Evolutionary conservation across 1,139 yeast species (phyloP).

Genomic region (Yarrowia galli): DNA sequence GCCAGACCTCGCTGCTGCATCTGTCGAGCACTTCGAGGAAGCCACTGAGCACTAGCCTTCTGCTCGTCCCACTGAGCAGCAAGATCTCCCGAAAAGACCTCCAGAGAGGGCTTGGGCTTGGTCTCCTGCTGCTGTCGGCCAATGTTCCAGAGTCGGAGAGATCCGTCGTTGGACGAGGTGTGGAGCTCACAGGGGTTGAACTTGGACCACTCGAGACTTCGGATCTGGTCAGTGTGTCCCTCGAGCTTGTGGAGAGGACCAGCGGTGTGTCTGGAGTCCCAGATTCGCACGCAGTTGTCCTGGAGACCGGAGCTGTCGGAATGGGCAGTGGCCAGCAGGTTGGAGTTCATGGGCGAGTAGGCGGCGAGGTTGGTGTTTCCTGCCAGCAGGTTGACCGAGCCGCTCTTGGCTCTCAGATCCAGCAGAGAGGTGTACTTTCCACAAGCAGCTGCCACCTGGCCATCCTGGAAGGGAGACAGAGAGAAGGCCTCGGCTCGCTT

Average conservation of each 20-base stretch:
- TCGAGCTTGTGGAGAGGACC: slow-evolving; percentile 58
- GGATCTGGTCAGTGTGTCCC: slow-evolving; percentile 65
- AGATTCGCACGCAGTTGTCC: slow-evolving; percentile 66
- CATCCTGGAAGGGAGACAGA: slow-evolving; percentile 57
- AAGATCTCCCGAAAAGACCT: slow-evolving; percentile 19
- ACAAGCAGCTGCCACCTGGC: slow-evolving; percentile 69
- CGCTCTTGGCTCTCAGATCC: slow-evolving; percentile 61
- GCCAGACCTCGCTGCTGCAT: slow-evolving; percentile 34
- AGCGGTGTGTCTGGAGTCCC: slow-evolving; percentile 71
- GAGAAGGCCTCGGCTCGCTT: slow-evolving; percentile 64
- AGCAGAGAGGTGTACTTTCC: slow-evolving; percentile 72
- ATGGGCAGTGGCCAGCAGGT: slow-evolving; percentile 64
- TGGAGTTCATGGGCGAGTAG: slow-evolving; percentile 53
- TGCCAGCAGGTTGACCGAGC: slow-evolving; percentile 12
- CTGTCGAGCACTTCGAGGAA: slow-evolving; percentile 12
- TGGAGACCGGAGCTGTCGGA: slow-evolving; percentile 55
- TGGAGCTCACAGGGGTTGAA: slow-evolving; percentile 58
- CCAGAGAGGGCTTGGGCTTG: not conserved
- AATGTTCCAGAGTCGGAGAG: slow-evolving; percentile 75
- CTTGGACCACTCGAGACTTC: slow-evolving; percentile 66
- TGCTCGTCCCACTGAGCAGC: slow-evolving; percentile 32
- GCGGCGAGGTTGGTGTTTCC: slow-evolving; percentile 3
- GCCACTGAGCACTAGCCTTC: slow-evolving; percentile 22
- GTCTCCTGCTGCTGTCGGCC: slow-evolving; percentile 24
- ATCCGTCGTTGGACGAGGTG: slow-evolving; percentile 75